Percentiles rank a stretch among this genome's conserved stretches.
These are phyloP conservation scores for Rickenella mellea DNA, from an alignment of 768 basidiomycete species.

Conservation along the genomic window DNA sequence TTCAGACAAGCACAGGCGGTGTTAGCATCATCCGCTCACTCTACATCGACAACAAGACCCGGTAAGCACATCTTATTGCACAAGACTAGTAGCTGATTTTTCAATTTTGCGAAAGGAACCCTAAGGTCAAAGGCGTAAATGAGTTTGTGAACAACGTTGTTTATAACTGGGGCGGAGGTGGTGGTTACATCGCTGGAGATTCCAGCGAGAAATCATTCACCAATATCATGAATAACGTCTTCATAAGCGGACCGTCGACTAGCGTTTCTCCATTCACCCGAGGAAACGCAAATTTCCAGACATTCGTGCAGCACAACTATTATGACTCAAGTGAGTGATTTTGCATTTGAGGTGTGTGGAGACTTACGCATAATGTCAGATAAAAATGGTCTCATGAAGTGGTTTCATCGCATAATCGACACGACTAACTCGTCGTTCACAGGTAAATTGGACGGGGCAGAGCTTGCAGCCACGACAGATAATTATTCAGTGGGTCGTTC, in stretches of 20 bases:
- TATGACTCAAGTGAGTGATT: conserved; percentile 22
- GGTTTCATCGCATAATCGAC: too few species aligned
- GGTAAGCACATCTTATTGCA: too few species aligned
- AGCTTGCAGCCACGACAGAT: conserved; percentile 17
- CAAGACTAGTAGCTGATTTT: too few species aligned
- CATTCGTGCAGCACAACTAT: conserved; percentile 25
- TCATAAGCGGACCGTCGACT: conserved; percentile 27
- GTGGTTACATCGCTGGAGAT: conserved; percentile 26
- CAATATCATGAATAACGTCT: conserved; percentile 26
- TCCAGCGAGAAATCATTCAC: conserved; percentile 23
- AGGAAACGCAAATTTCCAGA: conserved; percentile 27
- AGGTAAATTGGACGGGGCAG: too few species aligned
- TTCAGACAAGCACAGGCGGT: conserved; percentile 25
- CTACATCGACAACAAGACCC: conserved; percentile 30
- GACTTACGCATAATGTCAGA: too few species aligned
- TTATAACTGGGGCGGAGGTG: conserved; percentile 5
- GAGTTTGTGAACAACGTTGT: conserved; percentile 29
- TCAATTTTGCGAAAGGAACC: too few species aligned
- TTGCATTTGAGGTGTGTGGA: too few species aligned
- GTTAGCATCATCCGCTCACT: conserved; percentile 26
- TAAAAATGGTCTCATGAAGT: too few species aligned
- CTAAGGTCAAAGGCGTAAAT: conserved; percentile 28
- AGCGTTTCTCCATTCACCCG: conserved; percentile 21
- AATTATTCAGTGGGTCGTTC: too few species aligned
- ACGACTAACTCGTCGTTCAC: too few species aligned